These are phyloP conservation scores for Yamadazyma pseudoaaseri DNA, from an alignment of 1,139 yeast genomes.

Conservation along the genomic window DNA sequence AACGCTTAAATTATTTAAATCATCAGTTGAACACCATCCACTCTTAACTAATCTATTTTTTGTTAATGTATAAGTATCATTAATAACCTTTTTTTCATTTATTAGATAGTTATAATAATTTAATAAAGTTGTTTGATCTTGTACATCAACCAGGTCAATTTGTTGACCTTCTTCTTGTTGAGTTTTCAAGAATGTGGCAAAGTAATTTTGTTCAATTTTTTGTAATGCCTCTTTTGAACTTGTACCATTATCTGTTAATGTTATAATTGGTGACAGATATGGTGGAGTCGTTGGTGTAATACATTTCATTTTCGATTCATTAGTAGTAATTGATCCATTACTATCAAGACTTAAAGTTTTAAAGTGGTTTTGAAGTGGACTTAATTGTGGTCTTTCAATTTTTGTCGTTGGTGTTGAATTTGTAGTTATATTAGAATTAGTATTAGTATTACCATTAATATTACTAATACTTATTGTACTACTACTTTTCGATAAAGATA, in stretches of 20 bases:
- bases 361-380: constrained; percentile 22
- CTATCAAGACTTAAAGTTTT: constrained; percentile 19
- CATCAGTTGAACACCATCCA: constrained; percentile 49
- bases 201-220: constrained; percentile 38
- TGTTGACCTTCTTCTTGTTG: constrained; percentile 4
- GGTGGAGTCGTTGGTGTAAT: constrained; percentile 31
- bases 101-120: constrained; percentile 17
- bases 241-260: constrained; percentile 37
- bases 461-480: constrained; percentile 1
- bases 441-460: background rate
- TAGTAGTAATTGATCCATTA: constrained; percentile 13
- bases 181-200: constrained; percentile 19
- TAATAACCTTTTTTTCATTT: constrained; percentile 24
- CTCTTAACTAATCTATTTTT: constrained; percentile 31
- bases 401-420: background rate
- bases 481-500: constrained; percentile 15
- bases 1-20: constrained; percentile 39
- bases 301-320: constrained; percentile 14
- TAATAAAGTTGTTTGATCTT: constrained; percentile 10
- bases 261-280: constrained; percentile 39
- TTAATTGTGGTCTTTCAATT: constrained; percentile 19
- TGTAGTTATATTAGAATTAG: background rate
- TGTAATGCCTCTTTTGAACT: constrained; percentile 28
- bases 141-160: constrained; percentile 5
- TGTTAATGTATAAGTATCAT: constrained; percentile 38